phyloP scores from a whole-genome alignment of 352 stramenopile species.

The Globisporangium rhizosaccharum region DNA sequence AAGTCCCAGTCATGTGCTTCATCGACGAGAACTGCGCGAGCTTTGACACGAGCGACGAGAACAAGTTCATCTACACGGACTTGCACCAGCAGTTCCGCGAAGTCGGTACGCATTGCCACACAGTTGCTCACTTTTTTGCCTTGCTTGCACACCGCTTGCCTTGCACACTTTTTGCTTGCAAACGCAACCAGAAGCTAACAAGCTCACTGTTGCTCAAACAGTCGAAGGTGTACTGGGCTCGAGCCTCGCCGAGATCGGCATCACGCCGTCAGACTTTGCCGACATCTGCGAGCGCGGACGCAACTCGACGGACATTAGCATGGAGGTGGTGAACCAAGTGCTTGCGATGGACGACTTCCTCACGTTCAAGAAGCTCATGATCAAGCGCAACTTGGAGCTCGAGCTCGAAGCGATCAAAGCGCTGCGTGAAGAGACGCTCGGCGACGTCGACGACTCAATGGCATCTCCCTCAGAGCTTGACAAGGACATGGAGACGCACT shows the following conservation, averaged over 20 bases:
- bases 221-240: slow-evolving; percentile 74
- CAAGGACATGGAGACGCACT: slow-evolving; percentile 50
- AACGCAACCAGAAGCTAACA: background rate
- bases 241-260: slow-evolving; percentile 82
- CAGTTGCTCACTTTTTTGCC: background rate
- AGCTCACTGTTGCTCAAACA: background rate
- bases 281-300: slow-evolving; percentile 71
- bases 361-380: slow-evolving; percentile 91
- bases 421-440: slow-evolving; percentile 49
- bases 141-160: no score
- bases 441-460: slow-evolving; percentile 16
- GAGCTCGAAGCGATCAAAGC: slow-evolving; percentile 86
- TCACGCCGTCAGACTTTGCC: slow-evolving; percentile 78
- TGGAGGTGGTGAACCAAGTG: slow-evolving; percentile 83
- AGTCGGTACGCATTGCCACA: slow-evolving; percentile 20
- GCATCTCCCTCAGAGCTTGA: slow-evolving; percentile 16
- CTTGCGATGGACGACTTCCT: slow-evolving; percentile 89
- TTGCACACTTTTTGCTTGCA: background rate
- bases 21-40: slow-evolving; percentile 87
- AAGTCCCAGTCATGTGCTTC: slow-evolving; percentile 86
- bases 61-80: slow-evolving; percentile 88
- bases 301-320: slow-evolving; percentile 53
- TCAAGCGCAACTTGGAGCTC: slow-evolving; percentile 89
- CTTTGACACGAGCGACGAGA: slow-evolving; percentile 87
- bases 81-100: slow-evolving; percentile 80